Percentiles rank a stretch among this genome's conserved stretches.
Evolutionary conservation across 306 rosid species (phyloP).

Genomic region (Medicago ruthenica): DNA sequence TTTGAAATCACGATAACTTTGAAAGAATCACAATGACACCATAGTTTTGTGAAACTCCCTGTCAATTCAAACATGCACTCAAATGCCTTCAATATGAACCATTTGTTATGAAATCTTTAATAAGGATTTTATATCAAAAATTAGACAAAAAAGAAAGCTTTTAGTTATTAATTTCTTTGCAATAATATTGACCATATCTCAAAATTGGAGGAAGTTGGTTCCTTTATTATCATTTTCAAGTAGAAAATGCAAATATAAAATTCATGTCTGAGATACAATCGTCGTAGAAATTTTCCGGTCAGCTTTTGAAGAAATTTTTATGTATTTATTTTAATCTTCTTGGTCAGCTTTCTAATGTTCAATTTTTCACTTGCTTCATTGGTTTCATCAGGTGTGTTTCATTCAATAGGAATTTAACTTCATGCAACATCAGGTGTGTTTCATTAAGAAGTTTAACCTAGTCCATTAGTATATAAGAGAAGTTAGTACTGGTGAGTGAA

Average conservation of each 20-base stretch:
- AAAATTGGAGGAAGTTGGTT: constrained; percentile 9
- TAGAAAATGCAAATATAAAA: constrained; percentile 10
- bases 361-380: too few relatives aligned
- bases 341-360: too few relatives aligned
- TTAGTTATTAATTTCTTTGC: neutral
- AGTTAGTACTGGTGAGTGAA: too few relatives aligned
- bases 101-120: constrained; percentile 18
- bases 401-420: too few relatives aligned
- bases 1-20: neutral
- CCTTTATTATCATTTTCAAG: constrained; percentile 10
- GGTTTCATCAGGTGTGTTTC: too few relatives aligned
- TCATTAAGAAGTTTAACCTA: too few relatives aligned
- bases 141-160: neutral
- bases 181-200: constrained; percentile 10
- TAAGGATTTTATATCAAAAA: neutral
- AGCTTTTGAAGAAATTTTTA: too few relatives aligned
- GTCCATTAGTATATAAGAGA: too few relatives aligned
- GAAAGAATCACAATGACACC: neutral
- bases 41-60: neutral
- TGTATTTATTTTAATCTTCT: too few relatives aligned
- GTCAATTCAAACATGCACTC: neutral
- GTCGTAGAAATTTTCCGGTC: neutral
- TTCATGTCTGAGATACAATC: neutral
- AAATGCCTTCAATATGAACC: constrained; percentile 17
- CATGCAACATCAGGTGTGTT: too few relatives aligned